Evolutionary conservation across 805 yeast genomes (phyloP), one percentile per base, ranked within the genome.

Genomic region (Wickerhamiella parazyma): DNA sequence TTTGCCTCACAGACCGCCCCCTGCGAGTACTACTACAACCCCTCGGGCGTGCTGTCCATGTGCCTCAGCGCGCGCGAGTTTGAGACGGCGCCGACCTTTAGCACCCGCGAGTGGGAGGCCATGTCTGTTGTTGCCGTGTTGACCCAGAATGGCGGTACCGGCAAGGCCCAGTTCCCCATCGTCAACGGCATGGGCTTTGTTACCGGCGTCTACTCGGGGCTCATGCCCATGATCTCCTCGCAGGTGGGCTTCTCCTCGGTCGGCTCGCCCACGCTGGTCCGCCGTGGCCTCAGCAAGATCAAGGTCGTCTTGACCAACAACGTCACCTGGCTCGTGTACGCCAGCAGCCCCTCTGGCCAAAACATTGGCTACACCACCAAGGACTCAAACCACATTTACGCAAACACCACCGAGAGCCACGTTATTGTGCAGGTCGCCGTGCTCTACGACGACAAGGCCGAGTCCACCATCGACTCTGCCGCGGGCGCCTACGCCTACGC

Each of bases 151-250:
- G 39, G 43, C 26, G 46, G 48, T 26, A 48, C 44, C 41, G 50
- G 52, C 8, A 37, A 42, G 29, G 73, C 70, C n/a, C 61, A 62
- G 39, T 54, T 71, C 43, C 87, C 89, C 4, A 54, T 83, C 42
- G 83, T 78, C 9, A 87, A 80, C 59, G 96, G 96, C 44, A 71
- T 71, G 72, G 95, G 95, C 5, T 78, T 82, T 49, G 73, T 82
- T 10, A 79, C 94, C 16, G 83, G 78, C 16, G 60, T 72, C 16
- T 71, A 70, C 48, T 58, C 69, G 50, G 76, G 76, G 4, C 59
- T 75, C 46, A 62, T 67, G 24, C 71, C 78, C 12, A 48, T 56
- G 28, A 50, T 76, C 16, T 62, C 63, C 49, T 64, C 76, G 3
- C 66, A 65, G 41, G 63, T 70, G 37, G 78, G 76, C 5, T 55